These are phyloP conservation scores for Plantago elongata DNA, from an alignment of 257 asterid species.

Conservation along the genomic window DNA sequence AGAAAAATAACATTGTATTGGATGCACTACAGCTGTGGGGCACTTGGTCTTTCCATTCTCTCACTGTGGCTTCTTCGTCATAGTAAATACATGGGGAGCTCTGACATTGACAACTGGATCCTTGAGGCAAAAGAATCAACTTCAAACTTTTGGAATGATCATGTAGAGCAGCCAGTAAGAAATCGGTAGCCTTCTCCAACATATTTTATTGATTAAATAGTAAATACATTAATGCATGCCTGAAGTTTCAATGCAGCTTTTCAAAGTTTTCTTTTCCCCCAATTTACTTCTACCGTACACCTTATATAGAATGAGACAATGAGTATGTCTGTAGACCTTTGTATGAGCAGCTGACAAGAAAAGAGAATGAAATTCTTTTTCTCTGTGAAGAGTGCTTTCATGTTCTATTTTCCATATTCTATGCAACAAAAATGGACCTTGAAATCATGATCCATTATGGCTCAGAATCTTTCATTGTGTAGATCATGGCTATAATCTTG, in stretches of 20 bases:
- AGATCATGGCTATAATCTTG: not conserved
- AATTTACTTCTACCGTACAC: not conserved
- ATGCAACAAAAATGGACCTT: constrained; percentile 6
- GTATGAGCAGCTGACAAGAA: constrained; percentile 3
- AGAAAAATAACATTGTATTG: constrained; percentile 69
- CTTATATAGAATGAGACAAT: not conserved
- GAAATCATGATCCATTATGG: constrained; percentile 3
- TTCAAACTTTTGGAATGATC: constrained; percentile 81
- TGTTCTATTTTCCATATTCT: not conserved
- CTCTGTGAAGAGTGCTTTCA: not conserved
- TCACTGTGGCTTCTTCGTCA: constrained; percentile 98
- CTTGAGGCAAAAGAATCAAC: constrained; percentile 83
- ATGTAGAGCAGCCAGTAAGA: constrained; percentile 97
- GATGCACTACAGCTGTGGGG: constrained; percentile 85
- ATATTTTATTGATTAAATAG: not conserved
- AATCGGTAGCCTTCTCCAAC: constrained; percentile 18
- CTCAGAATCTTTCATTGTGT: constrained; percentile 4
- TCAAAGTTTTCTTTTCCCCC: too few species aligned
- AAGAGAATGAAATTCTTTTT: constrained; percentile 1
- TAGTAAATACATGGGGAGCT: constrained; percentile 90
- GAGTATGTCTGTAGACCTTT: not conserved
- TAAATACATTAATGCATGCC: not conserved
- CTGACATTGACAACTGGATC: constrained; percentile 95
- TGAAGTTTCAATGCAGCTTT: not conserved
- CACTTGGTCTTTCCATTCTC: constrained; percentile 63